Percentiles rank a stretch among this genome's conserved stretches.
Evolutionary conservation across 164 flowering plant species (phyloP).

Genomic region (Taxillus chinensis): DNA sequence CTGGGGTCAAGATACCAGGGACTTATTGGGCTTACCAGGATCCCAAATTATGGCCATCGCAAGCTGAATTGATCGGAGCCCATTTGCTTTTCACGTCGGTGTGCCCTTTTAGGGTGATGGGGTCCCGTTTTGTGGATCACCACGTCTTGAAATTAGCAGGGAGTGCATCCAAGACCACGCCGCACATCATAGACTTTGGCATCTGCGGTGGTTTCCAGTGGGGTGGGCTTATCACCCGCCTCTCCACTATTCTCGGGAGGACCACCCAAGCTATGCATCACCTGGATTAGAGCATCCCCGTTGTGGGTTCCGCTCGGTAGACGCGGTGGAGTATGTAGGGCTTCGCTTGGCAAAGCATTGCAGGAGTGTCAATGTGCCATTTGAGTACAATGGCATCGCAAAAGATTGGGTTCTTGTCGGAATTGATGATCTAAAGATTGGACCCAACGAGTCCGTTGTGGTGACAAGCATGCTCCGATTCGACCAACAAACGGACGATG

Average conservation of each 20-base stretch:
- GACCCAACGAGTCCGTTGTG: too few species aligned
- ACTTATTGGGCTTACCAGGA: constrained; percentile 11
- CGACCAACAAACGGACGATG: not conserved
- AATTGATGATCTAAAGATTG: not conserved
- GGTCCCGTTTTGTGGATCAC: constrained; percentile 17
- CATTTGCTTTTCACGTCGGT: constrained; percentile 18
- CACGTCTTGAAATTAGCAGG: constrained; percentile 12
- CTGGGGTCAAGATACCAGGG: too few species aligned
- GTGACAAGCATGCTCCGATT: not conserved
- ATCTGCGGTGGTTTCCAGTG: constrained; percentile 8
- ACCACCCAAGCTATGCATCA: not conserved
- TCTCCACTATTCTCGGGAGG: not conserved
- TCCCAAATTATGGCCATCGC: constrained; percentile 9
- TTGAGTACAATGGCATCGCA: not conserved
- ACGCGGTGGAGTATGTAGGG: not conserved
- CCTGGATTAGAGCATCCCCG: not conserved
- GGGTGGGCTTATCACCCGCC: too few species aligned
- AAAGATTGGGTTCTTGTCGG: not conserved
- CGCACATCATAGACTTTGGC: constrained; percentile 39
- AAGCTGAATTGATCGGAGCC: constrained; percentile 20
- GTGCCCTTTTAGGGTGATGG: constrained; percentile 25
- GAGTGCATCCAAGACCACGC: constrained; percentile 20
- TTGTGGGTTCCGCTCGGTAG: not conserved
- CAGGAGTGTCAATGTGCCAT: not conserved
- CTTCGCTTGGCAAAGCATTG: not conserved